A percentile compares a stretch with the other conserved stretches of the same genome.
These are phyloP conservation scores for Mycena polygramma DNA, from an alignment of 768 basidiomycete genomes.

Conservation along the genomic window DNA sequence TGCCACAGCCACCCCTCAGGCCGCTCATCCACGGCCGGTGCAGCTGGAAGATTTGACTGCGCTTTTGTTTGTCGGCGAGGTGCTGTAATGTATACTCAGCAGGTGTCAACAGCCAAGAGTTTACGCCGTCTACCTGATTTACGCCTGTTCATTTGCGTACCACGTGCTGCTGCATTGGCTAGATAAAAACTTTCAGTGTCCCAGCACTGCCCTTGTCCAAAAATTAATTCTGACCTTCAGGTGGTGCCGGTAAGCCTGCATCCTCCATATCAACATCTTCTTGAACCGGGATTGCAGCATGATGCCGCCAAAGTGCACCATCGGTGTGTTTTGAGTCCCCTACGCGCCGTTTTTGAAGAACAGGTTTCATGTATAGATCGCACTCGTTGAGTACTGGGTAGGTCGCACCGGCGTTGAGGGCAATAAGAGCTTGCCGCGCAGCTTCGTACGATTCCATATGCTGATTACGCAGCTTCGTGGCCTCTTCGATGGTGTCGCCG, in stretches of 20 bases:
- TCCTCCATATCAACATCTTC: not conserved
- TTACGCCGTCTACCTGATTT: no score
- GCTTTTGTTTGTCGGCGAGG: no score
- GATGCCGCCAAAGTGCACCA: not conserved
- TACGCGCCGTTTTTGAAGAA: not conserved
- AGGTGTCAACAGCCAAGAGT: no score
- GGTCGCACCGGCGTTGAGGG: not conserved
- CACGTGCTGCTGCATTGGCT: no score
- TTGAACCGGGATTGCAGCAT: not conserved
- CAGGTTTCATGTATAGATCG: constrained; percentile 15
- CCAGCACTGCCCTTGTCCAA: no score
- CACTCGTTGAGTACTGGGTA: not conserved
- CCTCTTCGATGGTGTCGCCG: not conserved
- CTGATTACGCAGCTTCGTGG: not conserved
- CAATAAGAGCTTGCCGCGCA: not conserved
- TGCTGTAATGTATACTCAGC: no score
- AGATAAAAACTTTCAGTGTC: no score
- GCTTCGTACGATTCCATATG: not conserved
- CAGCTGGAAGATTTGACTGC: not conserved
- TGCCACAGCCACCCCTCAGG: constrained; percentile 17
- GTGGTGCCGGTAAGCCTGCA: not conserved
- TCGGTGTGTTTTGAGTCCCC: constrained; percentile 14
- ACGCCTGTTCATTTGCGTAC: no score
- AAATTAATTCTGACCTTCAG: no score
- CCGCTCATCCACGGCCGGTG: not conserved